These are phyloP conservation scores for Oryza meridionalis DNA, from an alignment of 176 grass and related monocot genomes.

Conservation along the genomic window DNA sequence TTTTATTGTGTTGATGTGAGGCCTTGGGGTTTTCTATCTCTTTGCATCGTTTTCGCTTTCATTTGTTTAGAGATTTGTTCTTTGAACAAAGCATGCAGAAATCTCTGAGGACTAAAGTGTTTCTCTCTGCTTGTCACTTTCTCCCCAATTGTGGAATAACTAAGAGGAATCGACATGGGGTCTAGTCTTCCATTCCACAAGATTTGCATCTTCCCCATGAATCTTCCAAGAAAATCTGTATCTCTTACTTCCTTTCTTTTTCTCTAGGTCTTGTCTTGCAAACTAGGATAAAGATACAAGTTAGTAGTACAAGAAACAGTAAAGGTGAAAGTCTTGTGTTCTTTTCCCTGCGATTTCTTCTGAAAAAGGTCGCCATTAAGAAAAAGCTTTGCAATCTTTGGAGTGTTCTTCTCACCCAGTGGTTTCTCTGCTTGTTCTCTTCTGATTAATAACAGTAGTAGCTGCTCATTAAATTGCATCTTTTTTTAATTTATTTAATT, in stretches of 20 bases:
- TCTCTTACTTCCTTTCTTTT: neutral
- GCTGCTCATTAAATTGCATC: neutral
- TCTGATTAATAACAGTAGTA: neutral
- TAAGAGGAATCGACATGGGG: constrained; percentile 39
- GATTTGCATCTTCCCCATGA: constrained; percentile 44
- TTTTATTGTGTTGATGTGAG: constrained; percentile 43
- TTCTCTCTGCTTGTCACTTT: constrained; percentile 35
- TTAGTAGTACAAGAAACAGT: constrained; percentile 4
- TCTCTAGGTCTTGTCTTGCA: constrained; percentile 19
- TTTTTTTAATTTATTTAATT: constrained; percentile 1
- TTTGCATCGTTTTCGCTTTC: constrained; percentile 34
- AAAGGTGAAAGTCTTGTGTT: constrained; percentile 4
- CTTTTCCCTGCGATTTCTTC: constrained; percentile 17
- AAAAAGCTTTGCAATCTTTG: constrained; percentile 30
- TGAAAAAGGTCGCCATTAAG: neutral
- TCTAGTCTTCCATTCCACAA: neutral
- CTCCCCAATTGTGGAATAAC: constrained; percentile 9
- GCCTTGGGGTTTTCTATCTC: constrained; percentile 25
- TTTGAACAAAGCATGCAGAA: constrained; percentile 5
- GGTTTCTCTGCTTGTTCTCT: constrained; percentile 16
- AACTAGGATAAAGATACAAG: constrained; percentile 16
- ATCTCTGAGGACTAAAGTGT: constrained; percentile 18
- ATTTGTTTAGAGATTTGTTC: constrained; percentile 34
- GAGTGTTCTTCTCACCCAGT: neutral
- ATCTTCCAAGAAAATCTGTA: constrained; percentile 37